Base-by-base conservation (phyloP, 2,329 filamentous ascomycete species). In the Paracamarosporium sp. region DNA sequence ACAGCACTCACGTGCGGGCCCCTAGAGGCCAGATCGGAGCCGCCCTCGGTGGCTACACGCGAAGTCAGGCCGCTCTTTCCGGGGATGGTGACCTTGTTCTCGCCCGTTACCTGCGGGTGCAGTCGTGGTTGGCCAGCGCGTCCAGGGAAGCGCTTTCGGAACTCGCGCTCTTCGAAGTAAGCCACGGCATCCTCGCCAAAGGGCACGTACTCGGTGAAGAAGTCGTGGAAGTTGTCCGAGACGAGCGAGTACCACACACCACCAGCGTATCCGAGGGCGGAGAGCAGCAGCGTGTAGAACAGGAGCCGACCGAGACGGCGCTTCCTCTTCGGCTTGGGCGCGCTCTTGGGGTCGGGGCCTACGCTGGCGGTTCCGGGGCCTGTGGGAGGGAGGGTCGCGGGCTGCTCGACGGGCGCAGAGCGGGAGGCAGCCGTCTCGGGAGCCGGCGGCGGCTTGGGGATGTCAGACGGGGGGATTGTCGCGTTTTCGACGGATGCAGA, bases 211-310 rank as follows among this genome's bases (percentile, higher is more conserved):
- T 97, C 93, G 70, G 93, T 98, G 81, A 99, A 99, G 83, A 97
- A 95, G 79, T 99, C 95, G 80, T 99, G 94, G 85, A 98, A 99
- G 80, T 92, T 97, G 82, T 99, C 95, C 73, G 90, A 96, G 78
- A 95, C 85, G 64, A 96, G 88, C 54, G 95, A 94, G 78, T 96
- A 95, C 83, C 91, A 97, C 54, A 97, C 89, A 66, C 94, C 93
- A 64, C 93, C 93, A 55, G 86, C 91, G 70, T 97, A 99, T 36
- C 90, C 88, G 43, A 96, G 78, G 5, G 87, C 87, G 25, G 90
- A 88, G 27, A 97, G 85, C 43, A 97, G 79, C 61, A 93, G 80
- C 47, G 97, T 79, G 53, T 90, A 91, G 64, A 93, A 80, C 56
- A 97, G 80, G 73, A 93, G 89, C 74, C 57, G 59, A 25, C 89